Conservation (phyloP, 1,139 yeast genomes). For the Yamadazyma aaseri region DNA sequence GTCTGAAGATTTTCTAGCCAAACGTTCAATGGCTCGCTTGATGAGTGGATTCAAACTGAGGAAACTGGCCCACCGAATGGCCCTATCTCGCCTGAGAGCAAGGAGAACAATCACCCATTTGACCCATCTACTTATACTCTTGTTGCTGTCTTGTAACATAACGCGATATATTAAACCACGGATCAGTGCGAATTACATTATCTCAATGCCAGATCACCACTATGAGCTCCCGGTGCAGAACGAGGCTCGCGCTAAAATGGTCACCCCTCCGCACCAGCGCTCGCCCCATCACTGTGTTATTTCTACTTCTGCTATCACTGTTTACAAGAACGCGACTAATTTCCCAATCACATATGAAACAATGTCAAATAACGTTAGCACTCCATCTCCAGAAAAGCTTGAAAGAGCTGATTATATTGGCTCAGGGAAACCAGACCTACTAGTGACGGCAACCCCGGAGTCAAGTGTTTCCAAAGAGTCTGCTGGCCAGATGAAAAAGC, state of each 20-base stretch:
- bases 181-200: too few species aligned
- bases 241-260: too few species aligned
- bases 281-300: too few species aligned
- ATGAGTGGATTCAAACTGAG: conserved; percentile 34
- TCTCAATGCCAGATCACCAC: too few species aligned
- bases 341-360: conserved; percentile 1
- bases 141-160: too few species aligned
- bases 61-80: conserved; percentile 33
- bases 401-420: too few species aligned
- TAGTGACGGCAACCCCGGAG: not conserved
- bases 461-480: not conserved
- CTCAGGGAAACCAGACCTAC: not conserved
- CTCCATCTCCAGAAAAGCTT: not conserved
- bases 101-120: conserved; percentile 31
- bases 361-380: not conserved
- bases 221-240: too few species aligned
- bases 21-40: conserved; percentile 11
- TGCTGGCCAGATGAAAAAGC: conserved; percentile 6
- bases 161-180: too few species aligned
- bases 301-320: conserved; percentile 14
- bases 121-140: conserved; percentile 30
- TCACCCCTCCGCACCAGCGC: too few species aligned
- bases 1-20: not conserved
- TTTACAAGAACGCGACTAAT: conserved; percentile 2
- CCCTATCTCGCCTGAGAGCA: conserved; percentile 24